phyloP scores from a whole-genome alignment of 805 yeast genomes.

The Barnettozyma sucrosica region DNA sequence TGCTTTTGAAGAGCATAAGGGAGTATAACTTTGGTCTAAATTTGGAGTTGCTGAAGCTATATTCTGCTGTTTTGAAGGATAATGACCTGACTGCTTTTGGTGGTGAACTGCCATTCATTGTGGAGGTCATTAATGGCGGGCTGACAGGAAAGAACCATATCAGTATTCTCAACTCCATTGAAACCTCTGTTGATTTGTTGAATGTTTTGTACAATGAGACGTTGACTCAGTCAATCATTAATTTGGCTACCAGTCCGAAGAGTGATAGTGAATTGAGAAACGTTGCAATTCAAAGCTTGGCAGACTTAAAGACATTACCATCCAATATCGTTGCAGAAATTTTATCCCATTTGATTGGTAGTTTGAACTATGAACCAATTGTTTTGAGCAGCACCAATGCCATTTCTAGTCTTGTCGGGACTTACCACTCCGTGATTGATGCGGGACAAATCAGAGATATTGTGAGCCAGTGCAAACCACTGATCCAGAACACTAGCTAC shows the following conservation, averaged over 20 bases:
- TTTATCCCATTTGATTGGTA: constrained; percentile 28
- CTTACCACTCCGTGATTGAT: constrained; percentile 12
- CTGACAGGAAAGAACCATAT: constrained; percentile 32
- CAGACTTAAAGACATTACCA: constrained; percentile 25
- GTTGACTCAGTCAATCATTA: constrained; percentile 26
- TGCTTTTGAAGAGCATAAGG: constrained; percentile 20
- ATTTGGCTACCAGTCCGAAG: constrained; percentile 30
- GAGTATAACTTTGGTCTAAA: constrained; percentile 24
- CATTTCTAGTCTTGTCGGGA: constrained; percentile 21
- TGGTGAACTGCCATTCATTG: constrained; percentile 23
- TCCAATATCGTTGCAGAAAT: constrained; percentile 23
- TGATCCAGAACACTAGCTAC: constrained; percentile 12
- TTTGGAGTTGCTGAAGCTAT: constrained; percentile 32
- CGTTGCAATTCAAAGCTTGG: constrained; percentile 29
- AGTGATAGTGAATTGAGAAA: constrained; percentile 34
- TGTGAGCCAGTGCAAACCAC: constrained; percentile 10
- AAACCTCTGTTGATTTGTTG: constrained; percentile 26
- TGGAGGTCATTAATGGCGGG: constrained; percentile 27
- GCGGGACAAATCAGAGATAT: constrained; percentile 10
- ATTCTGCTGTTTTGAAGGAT: constrained; percentile 28
- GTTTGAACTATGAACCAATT: constrained; percentile 32
- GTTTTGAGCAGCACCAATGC: constrained; percentile 28
- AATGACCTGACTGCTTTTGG: constrained; percentile 31
- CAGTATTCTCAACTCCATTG: constrained; percentile 30
- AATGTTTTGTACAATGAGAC: constrained; percentile 21